phyloP scores from a whole-genome alignment of 2,329 filamentous ascomycete genomes.

The Pyrenochaeta sp. region DNA sequence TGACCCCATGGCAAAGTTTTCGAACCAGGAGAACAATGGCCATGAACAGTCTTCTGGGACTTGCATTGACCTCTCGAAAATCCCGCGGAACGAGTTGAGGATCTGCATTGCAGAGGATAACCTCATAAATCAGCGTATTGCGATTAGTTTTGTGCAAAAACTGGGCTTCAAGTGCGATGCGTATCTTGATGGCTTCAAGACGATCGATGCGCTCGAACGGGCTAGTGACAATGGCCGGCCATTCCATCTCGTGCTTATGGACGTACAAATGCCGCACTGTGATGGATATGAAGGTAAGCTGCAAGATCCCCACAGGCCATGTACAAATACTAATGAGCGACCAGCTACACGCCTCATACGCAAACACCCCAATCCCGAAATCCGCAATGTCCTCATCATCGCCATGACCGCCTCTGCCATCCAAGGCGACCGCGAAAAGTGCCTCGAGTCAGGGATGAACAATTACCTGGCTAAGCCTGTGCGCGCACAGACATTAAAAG shows the following conservation, averaged over 20 bases:
- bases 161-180: slow-evolving; percentile 88
- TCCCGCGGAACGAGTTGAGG: slow-evolving; percentile 80
- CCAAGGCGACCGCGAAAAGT: slow-evolving; percentile 93
- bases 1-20: slow-evolving; percentile 66
- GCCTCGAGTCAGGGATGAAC: slow-evolving; percentile 95
- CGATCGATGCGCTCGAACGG: slow-evolving; percentile 82
- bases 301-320: background rate
- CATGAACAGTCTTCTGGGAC: slow-evolving; percentile 48
- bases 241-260: slow-evolving; percentile 93
- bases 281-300: slow-evolving; percentile 79
- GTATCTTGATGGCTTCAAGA: slow-evolving; percentile 88
- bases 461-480: slow-evolving; percentile 97
- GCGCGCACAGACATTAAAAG: slow-evolving; percentile 84
- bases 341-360: slow-evolving; percentile 81
- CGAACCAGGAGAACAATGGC: slow-evolving; percentile 57
- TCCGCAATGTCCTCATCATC: slow-evolving; percentile 88
- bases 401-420: slow-evolving; percentile 98
- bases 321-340: slow-evolving; percentile 16
- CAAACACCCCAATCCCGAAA: slow-evolving; percentile 75
- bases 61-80: slow-evolving; percentile 65
- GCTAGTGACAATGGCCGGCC: slow-evolving; percentile 76
- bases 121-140: slow-evolving; percentile 92
- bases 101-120: slow-evolving; percentile 97
- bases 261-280: slow-evolving; percentile 93
- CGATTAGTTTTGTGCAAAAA: slow-evolving; percentile 86